phyloP scores from a whole-genome alignment of 768 basidiomycete species.

The Pleurotus tuber-regium region DNA sequence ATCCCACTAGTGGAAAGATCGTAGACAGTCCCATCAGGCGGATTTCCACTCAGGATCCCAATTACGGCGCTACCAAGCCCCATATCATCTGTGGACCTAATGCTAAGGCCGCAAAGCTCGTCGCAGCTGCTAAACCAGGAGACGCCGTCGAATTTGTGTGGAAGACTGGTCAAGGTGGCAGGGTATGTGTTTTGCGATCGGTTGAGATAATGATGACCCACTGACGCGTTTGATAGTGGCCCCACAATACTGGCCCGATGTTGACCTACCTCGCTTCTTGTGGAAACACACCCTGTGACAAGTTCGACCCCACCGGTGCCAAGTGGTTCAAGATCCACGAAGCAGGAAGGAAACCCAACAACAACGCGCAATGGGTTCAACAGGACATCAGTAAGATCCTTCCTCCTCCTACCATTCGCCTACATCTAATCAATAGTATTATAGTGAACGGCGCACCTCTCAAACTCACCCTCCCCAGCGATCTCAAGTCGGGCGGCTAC shows the following conservation, averaged over 20 bases:
- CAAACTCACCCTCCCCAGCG: conserved; percentile 32
- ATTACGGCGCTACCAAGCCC: conserved; percentile 31
- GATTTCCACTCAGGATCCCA: conserved; percentile 8
- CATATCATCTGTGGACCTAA: conserved; percentile 47
- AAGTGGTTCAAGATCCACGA: conserved; percentile 55
- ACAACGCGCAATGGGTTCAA: conserved; percentile 49
- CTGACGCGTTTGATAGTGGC: conserved; percentile 12
- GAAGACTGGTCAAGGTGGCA: conserved; percentile 30
- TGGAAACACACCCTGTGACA: conserved; percentile 37
- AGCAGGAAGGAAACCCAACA: conserved; percentile 30
- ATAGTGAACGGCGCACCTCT: conserved; percentile 16
- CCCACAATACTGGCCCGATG: conserved; percentile 29
- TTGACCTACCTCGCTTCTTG: conserved; percentile 41
- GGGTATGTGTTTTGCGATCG: conserved; percentile 8
- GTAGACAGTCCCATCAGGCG: conserved; percentile 4
- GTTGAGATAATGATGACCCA: neutral
- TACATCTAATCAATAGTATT: neutral
- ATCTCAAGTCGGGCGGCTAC: conserved; percentile 46
- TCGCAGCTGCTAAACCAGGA: conserved; percentile 45
- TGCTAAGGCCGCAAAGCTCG: conserved; percentile 41
- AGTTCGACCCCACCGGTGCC: conserved; percentile 40
- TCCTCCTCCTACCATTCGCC: neutral
- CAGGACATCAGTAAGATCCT: conserved; percentile 45
- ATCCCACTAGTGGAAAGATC: conserved; percentile 18
- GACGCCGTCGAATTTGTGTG: conserved; percentile 42